A percentile compares a stretch with the other conserved stretches of the same genome.
Evolutionary conservation across 208 protist genomes (phyloP).

Genomic region (Naegleria fowleri): DNA sequence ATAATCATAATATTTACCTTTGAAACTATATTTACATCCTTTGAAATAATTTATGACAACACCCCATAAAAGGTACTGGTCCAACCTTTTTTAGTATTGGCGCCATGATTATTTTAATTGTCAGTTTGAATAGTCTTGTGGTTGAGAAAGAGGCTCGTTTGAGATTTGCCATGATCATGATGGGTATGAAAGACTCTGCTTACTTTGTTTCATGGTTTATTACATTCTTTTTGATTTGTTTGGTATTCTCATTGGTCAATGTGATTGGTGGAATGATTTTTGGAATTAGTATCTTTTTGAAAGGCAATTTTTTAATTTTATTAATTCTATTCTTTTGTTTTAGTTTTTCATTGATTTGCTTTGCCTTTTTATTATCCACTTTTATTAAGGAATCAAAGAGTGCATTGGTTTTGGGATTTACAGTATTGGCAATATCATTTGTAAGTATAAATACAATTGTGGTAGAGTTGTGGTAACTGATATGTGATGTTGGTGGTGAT

Average conservation of each 20-base stretch:
- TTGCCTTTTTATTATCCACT: slow-evolving; percentile 39
- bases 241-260: slow-evolving; percentile 36
- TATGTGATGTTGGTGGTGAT: too few species aligned
- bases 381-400: slow-evolving; percentile 40
- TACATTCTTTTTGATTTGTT: slow-evolving; percentile 7
- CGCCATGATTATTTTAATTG: slow-evolving; percentile 25
- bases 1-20: too few species aligned
- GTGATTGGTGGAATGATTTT: slow-evolving; percentile 14
- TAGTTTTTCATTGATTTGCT: slow-evolving; percentile 36
- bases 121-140: slow-evolving; percentile 27
- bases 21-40: too few species aligned
- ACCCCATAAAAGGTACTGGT: neutral
- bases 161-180: neutral
- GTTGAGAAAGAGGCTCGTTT: neutral
- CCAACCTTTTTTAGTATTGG: neutral
- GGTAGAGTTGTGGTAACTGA: too few species aligned
- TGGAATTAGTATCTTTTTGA: slow-evolving; percentile 30
- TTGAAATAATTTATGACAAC: too few species aligned
- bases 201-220: slow-evolving; percentile 11
- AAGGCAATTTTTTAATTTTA: slow-evolving; percentile 30
- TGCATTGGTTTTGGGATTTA: slow-evolving; percentile 28
- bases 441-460: too few species aligned
- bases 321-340: slow-evolving; percentile 47
- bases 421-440: neutral
- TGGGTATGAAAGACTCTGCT: neutral